Conservation (phyloP, 805 yeast species). For the Saturnispora mendoncae region DNA sequence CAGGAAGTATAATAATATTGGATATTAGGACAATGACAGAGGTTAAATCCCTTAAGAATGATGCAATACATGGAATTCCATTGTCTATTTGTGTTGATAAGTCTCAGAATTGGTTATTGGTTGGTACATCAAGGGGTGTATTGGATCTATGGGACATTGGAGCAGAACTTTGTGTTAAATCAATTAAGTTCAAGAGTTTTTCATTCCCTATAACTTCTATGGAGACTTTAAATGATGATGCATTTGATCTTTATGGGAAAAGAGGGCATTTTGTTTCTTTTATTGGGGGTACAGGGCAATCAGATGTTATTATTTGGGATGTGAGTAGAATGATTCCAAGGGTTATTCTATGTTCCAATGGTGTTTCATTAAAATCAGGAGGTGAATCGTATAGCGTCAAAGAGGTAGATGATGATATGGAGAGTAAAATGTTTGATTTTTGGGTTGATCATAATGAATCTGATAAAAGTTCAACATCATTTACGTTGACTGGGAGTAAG, state of each 20-base stretch:
- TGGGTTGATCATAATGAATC: slow-evolving; percentile 20
- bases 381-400: slow-evolving; percentile 21
- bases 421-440: slow-evolving; percentile 19
- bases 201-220: slow-evolving; percentile 42
- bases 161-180: slow-evolving; percentile 48
- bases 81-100: slow-evolving; percentile 50
- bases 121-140: slow-evolving; percentile 71
- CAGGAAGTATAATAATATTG: slow-evolving; percentile 40
- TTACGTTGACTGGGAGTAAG: slow-evolving; percentile 9
- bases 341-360: slow-evolving; percentile 21
- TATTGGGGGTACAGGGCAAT: slow-evolving; percentile 55
- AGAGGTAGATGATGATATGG: slow-evolving; percentile 20
- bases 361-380: slow-evolving; percentile 17
- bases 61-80: slow-evolving; percentile 57
- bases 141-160: slow-evolving; percentile 77
- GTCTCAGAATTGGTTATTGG: slow-evolving; percentile 49
- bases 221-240: slow-evolving; percentile 32
- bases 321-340: slow-evolving; percentile 52
- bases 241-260: slow-evolving; percentile 26
- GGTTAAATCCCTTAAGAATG: slow-evolving; percentile 38
- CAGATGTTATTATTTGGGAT: slow-evolving; percentile 69
- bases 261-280: slow-evolving; percentile 42
- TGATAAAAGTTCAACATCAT: slow-evolving; percentile 14
- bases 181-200: slow-evolving; percentile 46
- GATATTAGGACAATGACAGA: slow-evolving; percentile 52